Evolutionary conservation across 2,329 filamentous ascomycete genomes (phyloP).

Genomic region (Monosporascus sp.): DNA sequence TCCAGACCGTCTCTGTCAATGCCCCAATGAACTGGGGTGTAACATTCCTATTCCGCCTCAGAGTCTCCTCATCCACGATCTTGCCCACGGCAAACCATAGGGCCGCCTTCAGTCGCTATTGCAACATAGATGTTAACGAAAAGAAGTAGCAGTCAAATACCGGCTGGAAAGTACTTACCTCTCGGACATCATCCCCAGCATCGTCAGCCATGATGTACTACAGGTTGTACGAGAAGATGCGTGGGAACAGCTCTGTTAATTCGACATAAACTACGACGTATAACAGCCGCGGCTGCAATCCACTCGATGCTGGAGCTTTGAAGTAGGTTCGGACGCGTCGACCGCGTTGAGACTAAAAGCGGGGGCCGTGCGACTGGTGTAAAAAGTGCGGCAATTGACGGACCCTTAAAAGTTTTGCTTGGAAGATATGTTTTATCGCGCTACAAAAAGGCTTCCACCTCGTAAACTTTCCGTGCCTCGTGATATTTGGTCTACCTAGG

Average conservation of each 20-base stretch:
- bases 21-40: slow-evolving; percentile 87
- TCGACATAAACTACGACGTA: not conserved
- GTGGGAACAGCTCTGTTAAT: not conserved
- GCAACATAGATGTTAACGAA: slow-evolving; percentile 1
- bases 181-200: slow-evolving; percentile 26
- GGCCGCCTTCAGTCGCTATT: slow-evolving; percentile 73
- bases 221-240: not conserved
- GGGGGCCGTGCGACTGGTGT: not conserved
- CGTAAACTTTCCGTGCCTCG: too few relatives aligned
- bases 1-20: slow-evolving; percentile 69
- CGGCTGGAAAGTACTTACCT: slow-evolving; percentile 15
- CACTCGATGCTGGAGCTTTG: not conserved
- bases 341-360: not conserved
- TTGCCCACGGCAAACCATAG: slow-evolving; percentile 82
- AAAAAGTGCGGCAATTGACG: not conserved
- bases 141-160: not conserved
- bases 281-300: not conserved
- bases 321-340: not conserved
- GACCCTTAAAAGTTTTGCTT: not conserved
- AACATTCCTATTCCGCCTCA: slow-evolving; percentile 71
- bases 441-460: not conserved
- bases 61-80: slow-evolving; percentile 81
- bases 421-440: not conserved
- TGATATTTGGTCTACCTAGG: too few relatives aligned
- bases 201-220: slow-evolving; percentile 24